phyloP scores from a whole-genome alignment of 2,329 filamentous ascomycete genomes.

The Catunica adiposa region DNA sequence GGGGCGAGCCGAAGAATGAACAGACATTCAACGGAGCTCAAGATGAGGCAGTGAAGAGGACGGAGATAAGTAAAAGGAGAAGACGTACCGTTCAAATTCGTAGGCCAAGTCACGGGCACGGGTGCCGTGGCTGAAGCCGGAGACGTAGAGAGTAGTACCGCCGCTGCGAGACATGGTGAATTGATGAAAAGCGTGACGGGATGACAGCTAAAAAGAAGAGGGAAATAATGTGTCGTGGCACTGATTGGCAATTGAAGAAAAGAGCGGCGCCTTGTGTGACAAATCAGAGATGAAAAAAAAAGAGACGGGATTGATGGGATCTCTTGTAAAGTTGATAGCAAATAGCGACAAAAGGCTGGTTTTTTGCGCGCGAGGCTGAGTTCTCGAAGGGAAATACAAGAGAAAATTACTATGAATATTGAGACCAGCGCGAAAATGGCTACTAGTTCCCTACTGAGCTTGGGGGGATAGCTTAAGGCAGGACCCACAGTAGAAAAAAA shows the following conservation, averaged over 20 bases:
- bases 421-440: too few species aligned
- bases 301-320: neutral
- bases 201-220: constrained; percentile 6
- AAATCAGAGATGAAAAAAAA: constrained; percentile 2
- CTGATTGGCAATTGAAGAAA: neutral
- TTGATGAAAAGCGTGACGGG: constrained; percentile 11
- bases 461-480: too few species aligned
- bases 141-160: constrained; percentile 92
- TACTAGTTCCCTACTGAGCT: neutral
- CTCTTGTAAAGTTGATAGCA: neutral
- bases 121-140: constrained; percentile 96
- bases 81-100: constrained; percentile 99
- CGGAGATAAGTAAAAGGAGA: constrained; percentile 17
- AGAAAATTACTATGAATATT: too few species aligned
- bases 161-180: constrained; percentile 62
- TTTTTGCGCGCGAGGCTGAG: constrained; percentile 14
- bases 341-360: constrained; percentile 14
- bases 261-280: neutral
- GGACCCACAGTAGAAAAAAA: constrained; percentile 5
- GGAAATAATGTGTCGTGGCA: neutral
- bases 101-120: constrained; percentile 97
- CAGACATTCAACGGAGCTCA: neutral
- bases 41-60: neutral
- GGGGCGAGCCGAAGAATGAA: neutral
- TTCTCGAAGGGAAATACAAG: constrained; percentile 7